phyloP scores from a whole-genome alignment of 768 basidiomycete genomes.

The Serendipita sp. region DNA sequence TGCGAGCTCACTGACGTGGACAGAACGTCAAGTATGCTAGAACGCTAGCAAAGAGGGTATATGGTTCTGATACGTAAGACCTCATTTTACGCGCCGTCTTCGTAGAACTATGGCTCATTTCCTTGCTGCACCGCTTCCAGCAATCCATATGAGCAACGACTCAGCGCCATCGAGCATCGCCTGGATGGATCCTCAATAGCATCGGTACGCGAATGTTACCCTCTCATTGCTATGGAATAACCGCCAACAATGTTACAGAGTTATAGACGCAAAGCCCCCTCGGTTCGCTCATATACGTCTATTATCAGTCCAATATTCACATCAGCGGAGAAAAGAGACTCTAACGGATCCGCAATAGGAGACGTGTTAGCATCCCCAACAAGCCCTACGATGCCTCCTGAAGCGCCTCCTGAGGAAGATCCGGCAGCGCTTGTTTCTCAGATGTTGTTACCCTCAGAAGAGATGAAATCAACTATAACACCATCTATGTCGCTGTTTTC shows the following conservation, averaged over 20 bases:
- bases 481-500: slow-evolving; percentile 14
- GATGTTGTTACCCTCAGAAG: not conserved
- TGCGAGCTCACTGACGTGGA: not conserved
- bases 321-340: not conserved
- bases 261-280: not conserved
- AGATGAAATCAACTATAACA: not conserved
- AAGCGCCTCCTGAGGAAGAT: not conserved
- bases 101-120: not conserved
- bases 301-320: not conserved
- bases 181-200: slow-evolving; percentile 4
- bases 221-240: not conserved
- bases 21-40: not conserved
- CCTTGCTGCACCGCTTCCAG: not conserved
- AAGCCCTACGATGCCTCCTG: not conserved
- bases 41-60: not conserved
- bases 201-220: not conserved
- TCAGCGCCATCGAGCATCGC: slow-evolving; percentile 4
- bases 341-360: not conserved
- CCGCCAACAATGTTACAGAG: not conserved
- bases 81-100: not conserved
- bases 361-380: not conserved
- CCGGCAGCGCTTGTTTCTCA: not conserved
- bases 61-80: not conserved
- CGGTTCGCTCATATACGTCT: not conserved
- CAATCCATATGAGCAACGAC: slow-evolving; percentile 4